phyloP scores from a whole-genome alignment of 768 basidiomycete species.

The Pulveroboletus sp. region DNA sequence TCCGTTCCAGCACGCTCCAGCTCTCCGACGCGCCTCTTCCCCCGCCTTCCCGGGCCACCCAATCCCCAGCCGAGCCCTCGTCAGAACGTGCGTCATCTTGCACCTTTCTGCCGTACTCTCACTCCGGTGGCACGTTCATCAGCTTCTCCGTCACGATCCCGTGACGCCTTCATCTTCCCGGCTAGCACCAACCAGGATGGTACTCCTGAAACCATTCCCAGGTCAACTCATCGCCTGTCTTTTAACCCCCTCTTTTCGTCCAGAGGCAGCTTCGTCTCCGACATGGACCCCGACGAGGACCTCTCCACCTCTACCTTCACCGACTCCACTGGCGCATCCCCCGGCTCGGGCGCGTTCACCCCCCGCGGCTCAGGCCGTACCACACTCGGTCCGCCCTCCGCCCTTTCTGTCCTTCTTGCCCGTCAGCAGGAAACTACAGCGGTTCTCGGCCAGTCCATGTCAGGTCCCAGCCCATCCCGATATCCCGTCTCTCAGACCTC shows the following conservation, averaged over 20 bases:
- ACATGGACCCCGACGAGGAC: constrained; percentile 24
- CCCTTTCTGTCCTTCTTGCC: constrained; percentile 35
- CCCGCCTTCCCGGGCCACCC: constrained; percentile 16
- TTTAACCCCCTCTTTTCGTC: constrained; percentile 14
- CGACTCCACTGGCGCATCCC: constrained; percentile 13
- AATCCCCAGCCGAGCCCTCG: constrained; percentile 14
- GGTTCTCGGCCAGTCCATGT: too few species aligned
- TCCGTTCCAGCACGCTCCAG: constrained; percentile 63
- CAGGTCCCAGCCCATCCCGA: background rate
- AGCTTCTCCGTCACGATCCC: constrained; percentile 23
- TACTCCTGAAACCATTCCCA: constrained; percentile 22
- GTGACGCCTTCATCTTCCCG: constrained; percentile 41
- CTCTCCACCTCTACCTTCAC: constrained; percentile 31
- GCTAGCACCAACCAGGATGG: constrained; percentile 21
- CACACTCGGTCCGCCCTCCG: constrained; percentile 27
- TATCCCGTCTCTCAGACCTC: constrained; percentile 14
- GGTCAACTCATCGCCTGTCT: constrained; percentile 7
- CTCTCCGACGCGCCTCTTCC: constrained; percentile 44
- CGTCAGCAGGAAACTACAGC: constrained; percentile 18
- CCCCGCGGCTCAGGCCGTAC: constrained; percentile 22
- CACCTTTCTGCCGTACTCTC: too few species aligned
- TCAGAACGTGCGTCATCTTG: constrained; percentile 29
- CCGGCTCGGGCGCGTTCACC: constrained; percentile 16
- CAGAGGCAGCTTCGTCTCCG: constrained; percentile 24
- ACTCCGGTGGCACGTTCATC: constrained; percentile 24